Conservation (phyloP, 2,329 filamentous ascomycete species). For the Colletotrichum endophyticum region DNA sequence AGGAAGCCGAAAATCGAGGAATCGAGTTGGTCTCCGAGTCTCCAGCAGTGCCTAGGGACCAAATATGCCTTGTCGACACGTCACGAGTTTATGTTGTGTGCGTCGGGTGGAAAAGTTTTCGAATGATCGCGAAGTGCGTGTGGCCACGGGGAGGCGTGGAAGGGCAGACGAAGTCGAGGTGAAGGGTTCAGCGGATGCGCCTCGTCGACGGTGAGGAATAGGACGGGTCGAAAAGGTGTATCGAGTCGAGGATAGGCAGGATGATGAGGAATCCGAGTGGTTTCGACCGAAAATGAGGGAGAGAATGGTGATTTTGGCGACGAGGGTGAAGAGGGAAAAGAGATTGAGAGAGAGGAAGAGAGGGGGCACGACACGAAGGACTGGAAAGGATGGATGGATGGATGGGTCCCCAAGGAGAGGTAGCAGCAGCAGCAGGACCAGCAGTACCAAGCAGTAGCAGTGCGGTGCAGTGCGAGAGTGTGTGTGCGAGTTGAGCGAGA, state of each 20-base stretch:
- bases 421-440: not conserved
- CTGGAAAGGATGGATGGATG: slow-evolving; percentile 13
- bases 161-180: slow-evolving; percentile 25
- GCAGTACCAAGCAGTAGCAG: not conserved
- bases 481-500: slow-evolving; percentile 18
- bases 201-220: slow-evolving; percentile 31
- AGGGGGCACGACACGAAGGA: slow-evolving; percentile 22
- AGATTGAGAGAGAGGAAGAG: slow-evolving; percentile 23
- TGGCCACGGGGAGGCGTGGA: slow-evolving; percentile 21
- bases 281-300: slow-evolving; percentile 18
- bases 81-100: not conserved
- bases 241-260: slow-evolving; percentile 17
- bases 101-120: slow-evolving; percentile 18
- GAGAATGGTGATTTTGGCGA: slow-evolving; percentile 5
- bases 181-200: slow-evolving; percentile 28
- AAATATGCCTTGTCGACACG: not conserved
- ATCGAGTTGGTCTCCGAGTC: not conserved
- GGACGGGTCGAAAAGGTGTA: slow-evolving; percentile 23
- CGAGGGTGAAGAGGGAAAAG: slow-evolving; percentile 18
- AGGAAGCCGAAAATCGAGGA: not conserved
- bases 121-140: slow-evolving; percentile 23
- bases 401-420: slow-evolving; percentile 18
- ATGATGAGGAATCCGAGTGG: slow-evolving; percentile 8
- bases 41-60: not conserved
- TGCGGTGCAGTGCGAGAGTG: slow-evolving; percentile 2